Base-by-base conservation (phyloP, 345 rosid genomes). In the Hibiscus mutabilis region DNA sequence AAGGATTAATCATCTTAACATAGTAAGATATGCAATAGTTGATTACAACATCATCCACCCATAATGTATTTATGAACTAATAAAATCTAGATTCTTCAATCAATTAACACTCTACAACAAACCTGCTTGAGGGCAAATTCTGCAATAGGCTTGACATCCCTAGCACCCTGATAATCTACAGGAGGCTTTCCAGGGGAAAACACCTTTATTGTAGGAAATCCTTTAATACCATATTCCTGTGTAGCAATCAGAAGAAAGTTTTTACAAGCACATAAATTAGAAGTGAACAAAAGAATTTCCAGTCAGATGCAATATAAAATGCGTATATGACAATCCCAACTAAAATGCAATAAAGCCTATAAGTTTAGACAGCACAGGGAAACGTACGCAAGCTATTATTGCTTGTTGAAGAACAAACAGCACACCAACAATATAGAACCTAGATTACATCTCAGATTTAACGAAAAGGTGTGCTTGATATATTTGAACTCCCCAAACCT, bases 161-260 rank as follows among this genome's bases (percentile, higher is more conserved):
- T 91, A 33, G 93, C 96, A 76, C 97, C 98, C 82, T 89, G 95
- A 81, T 91, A 91, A 81, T 93, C 96, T 18, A 88, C 82, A 21
- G 97, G 91, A 76, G 96, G 79, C 84, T 86, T 89, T 72, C 98
- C 98, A 24, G 97, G 96, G 42, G 55, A 85, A 77, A 93, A 93
- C 66, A 91, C 90, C 82, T 93, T 91, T 61, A 93, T 89, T 69
- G 97, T 91, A 18, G 98, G 98, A 79, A 91, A 93, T 73, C 98
- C 98, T 61, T 68, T 84, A 24, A 93, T 92, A 61, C 96, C 98
- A 81, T 89, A 91, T 67, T 93, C 97, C 98, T 95, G 74, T 8
- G 73, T 12, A 15, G 67, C 35, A 79, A 75, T 46, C 53, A 74
- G 67, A 31, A 16, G 57, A 10, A 18, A 60, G 47, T 9, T 53